phyloP scores from a whole-genome alignment of 495 filamentous ascomycete species.

The Neurospora sp. region DNA sequence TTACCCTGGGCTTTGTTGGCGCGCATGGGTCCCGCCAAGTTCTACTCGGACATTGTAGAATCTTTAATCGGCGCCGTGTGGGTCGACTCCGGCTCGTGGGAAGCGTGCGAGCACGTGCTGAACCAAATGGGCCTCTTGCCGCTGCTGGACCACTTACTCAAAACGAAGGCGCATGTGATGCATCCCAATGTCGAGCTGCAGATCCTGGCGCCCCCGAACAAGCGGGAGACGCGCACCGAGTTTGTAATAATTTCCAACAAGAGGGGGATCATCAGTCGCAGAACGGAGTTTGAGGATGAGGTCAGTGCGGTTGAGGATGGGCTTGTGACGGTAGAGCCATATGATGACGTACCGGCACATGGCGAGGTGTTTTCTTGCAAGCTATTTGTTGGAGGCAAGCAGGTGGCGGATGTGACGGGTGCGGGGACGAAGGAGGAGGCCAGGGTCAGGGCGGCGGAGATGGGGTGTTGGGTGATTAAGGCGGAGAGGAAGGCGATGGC shows the following conservation, averaged over 20 bases:
- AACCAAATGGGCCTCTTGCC: conserved; percentile 54
- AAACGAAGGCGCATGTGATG: conserved; percentile 46
- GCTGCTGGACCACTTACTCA: conserved; percentile 52
- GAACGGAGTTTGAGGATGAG: conserved; percentile 37
- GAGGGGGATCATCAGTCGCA: background rate
- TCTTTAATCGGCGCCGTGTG: conserved; percentile 74
- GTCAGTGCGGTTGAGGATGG: conserved; percentile 31
- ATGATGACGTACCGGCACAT: background rate
- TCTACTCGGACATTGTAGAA: conserved; percentile 82
- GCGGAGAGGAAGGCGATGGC: background rate
- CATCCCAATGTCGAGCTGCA: conserved; percentile 71
- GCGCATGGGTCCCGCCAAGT: conserved; percentile 60
- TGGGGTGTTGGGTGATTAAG: conserved; percentile 27
- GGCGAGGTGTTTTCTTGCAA: conserved; percentile 33
- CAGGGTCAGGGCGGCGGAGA: conserved; percentile 44
- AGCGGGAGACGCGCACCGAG: background rate
- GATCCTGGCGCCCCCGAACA: conserved; percentile 23
- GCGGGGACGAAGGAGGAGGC: conserved; percentile 45
- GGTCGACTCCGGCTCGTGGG: conserved; percentile 63
- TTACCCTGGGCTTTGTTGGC: conserved; percentile 73
- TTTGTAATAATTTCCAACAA: background rate
- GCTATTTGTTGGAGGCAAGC: conserved; percentile 39
- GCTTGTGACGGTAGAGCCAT: conserved; percentile 5
- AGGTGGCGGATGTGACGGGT: conserved; percentile 35
- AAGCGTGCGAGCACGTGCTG: conserved; percentile 44